These are phyloP conservation scores for Geranium rotundifolium DNA, from an alignment of 345 rosid genomes.

Conservation along the genomic window DNA sequence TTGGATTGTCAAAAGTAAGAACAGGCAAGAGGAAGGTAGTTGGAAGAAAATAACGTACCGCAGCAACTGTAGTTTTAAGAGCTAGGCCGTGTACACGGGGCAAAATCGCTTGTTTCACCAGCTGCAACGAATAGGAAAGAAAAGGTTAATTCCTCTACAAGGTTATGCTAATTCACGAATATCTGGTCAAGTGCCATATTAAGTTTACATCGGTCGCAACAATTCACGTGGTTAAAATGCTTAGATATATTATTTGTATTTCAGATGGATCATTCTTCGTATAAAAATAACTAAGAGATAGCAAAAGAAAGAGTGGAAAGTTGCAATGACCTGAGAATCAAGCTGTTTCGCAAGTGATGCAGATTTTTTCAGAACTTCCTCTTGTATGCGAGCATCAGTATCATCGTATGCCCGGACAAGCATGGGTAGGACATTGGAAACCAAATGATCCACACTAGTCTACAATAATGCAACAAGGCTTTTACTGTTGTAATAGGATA, in stretches of 20 bases:
- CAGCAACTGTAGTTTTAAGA: slow-evolving; percentile 95
- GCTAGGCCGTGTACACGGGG: slow-evolving; percentile 95
- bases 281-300: neutral
- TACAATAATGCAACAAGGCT: slow-evolving; percentile 20
- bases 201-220: too few species aligned
- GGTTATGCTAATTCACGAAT: neutral
- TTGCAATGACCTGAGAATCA: slow-evolving; percentile 60
- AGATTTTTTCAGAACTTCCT: slow-evolving; percentile 77
- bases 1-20: too few species aligned
- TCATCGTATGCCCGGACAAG: slow-evolving; percentile 92
- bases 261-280: too few species aligned
- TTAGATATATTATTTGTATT: too few species aligned
- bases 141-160: neutral
- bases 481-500: too few species aligned
- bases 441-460: slow-evolving; percentile 61
- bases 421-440: slow-evolving; percentile 64
- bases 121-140: slow-evolving; percentile 32
- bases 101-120: slow-evolving; percentile 81
- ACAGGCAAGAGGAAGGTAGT: too few species aligned
- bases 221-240: too few species aligned
- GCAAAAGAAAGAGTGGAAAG: slow-evolving; percentile 3
- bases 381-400: slow-evolving; percentile 89
- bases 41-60: slow-evolving; percentile 36
- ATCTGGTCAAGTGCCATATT: too few species aligned
- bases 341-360: slow-evolving; percentile 63